Conservation (phyloP, 306 rosid species). For the Castanopsis chinensis region DNA sequence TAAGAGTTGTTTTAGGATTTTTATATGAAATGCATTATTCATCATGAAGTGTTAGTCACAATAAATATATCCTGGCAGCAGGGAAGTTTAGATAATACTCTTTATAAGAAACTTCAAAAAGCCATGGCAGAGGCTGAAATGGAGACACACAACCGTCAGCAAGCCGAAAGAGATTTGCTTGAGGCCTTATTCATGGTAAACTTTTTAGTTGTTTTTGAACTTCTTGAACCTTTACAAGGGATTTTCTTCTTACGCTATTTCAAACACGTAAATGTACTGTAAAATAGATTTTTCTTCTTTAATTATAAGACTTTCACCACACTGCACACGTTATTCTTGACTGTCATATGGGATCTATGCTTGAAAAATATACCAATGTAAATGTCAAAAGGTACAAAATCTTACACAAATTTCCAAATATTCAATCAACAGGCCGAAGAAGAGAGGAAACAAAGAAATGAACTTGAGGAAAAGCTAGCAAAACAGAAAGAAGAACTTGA, state of each 20-base stretch:
- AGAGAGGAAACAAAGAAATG: constrained; percentile 37
- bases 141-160: background rate
- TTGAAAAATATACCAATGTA: background rate
- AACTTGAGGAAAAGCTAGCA: background rate
- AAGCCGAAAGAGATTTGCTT: background rate
- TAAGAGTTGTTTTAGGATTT: no score
- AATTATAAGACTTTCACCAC: background rate
- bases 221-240: background rate
- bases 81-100: background rate
- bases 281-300: background rate
- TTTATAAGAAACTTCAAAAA: background rate
- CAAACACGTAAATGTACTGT: background rate
- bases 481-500: constrained; percentile 24
- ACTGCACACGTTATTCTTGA: no score
- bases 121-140: background rate
- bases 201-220: background rate
- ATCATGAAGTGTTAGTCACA: no score
- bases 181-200: background rate
- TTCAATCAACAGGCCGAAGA: constrained; percentile 51
- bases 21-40: no score
- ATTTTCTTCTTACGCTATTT: background rate
- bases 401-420: constrained; percentile 14
- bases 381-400: background rate
- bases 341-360: no score
- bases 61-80: background rate